Evolutionary conservation across 2,329 filamentous ascomycete species (phyloP), one percentile per base, ranked within the genome.

Genomic region (Aspergillus clavatus): DNA sequence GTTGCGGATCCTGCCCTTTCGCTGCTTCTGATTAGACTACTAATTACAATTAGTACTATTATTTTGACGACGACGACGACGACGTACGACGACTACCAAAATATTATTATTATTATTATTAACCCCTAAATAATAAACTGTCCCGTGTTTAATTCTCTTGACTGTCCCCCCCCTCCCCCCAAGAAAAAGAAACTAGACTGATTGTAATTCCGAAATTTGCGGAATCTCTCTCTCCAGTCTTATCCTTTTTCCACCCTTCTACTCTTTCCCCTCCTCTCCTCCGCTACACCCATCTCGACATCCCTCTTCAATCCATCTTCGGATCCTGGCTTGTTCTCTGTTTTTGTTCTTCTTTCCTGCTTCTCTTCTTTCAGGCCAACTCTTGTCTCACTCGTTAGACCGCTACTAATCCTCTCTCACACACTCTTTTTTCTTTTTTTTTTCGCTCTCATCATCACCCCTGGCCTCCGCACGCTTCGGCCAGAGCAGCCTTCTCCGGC

Each of bases 401-500:
- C 36, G 41, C 26, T 29, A 28, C 41, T 29, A 39, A 33, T 45
- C 31, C 27, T 53, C 49, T 55, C 50, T 43, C 40, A 40, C 48
- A n/a, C n/a, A n/a, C n/a, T n/a, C n/a, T n/a, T n/a, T n/a, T n/a
- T n/a, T n/a, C n/a, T n/a, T 47, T 36, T 50, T 47, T 50, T 54
- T 29, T 42, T 45, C 26, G 40, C 45, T 45, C 41, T 50, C 42
- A 43, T 41, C 52, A 23, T 53, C 59, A 62, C 61, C 54, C 67
- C 60, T 71, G 68, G 69, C 69, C 60, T 70, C 69, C 60, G 64
- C 65, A 53, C 60, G 68, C 56, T 73, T 73, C 57, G 60, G 62
- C 52, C 62, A 61, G 56, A 63, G 66, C 60, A 69, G 62, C 64
- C 57, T 68, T 51, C 59, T 63, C 47, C 66, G 71, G 67, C 69